Conservation (phyloP, 208 protist species). For the Wallacemonas rigidus region DNA sequence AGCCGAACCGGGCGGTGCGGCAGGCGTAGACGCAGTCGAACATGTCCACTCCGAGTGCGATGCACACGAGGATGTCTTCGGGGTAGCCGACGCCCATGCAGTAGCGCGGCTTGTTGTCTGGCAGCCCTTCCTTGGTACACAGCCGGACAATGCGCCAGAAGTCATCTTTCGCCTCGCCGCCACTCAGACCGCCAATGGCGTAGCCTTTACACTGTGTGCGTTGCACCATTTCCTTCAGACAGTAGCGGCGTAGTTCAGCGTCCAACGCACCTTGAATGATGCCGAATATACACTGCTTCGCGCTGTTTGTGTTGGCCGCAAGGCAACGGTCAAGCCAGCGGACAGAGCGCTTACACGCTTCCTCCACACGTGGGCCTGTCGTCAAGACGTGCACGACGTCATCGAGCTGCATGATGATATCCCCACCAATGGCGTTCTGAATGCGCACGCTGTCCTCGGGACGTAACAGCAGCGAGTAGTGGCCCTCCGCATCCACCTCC, state of each 20-base stretch:
- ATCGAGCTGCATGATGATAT: constrained; percentile 99
- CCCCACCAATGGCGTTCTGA: constrained; percentile 98
- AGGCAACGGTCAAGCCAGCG: constrained; percentile 99
- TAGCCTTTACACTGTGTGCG: constrained; percentile 95
- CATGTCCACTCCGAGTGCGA: constrained; percentile 99
- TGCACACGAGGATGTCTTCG: constrained; percentile 98
- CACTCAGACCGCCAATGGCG: constrained; percentile 98
- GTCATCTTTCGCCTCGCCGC: constrained; percentile 98
- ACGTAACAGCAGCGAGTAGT: constrained; percentile 93
- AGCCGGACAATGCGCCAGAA: constrained; percentile 95
- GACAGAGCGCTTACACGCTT: constrained; percentile 95
- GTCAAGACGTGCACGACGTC: constrained; percentile 96
- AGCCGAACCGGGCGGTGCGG: constrained; percentile 97
- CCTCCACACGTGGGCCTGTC: constrained; percentile 92
- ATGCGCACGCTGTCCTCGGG: constrained; percentile 98
- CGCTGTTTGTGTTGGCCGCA: constrained; percentile 89
- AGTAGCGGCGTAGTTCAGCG: constrained; percentile 84
- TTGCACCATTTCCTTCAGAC: constrained; percentile 93
- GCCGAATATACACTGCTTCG: constrained; percentile 98
- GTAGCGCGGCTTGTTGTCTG: constrained; percentile 96
- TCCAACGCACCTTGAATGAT: constrained; percentile 98
- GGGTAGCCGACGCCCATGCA: constrained; percentile 99
- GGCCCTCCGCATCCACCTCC: constrained; percentile 19
- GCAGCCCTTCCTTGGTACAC: constrained; percentile 90
- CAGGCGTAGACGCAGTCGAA: constrained; percentile 99